phyloP scores from a whole-genome alignment of 306 rosid species.

The Prinsepia uniflora region DNA sequence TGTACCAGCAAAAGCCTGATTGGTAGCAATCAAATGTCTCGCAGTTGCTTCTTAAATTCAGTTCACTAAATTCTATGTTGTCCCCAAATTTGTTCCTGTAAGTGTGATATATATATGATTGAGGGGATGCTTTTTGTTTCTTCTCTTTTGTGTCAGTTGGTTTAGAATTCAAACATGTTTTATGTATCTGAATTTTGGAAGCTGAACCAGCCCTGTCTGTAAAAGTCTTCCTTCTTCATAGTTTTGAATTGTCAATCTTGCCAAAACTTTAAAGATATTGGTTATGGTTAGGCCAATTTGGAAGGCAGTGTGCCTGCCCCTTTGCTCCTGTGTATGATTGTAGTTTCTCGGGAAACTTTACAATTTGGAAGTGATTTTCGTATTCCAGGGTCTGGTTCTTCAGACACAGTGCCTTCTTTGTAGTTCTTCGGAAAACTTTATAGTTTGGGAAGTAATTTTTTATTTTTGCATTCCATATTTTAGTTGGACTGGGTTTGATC shows the following conservation, averaged over 20 bases:
- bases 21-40: neutral
- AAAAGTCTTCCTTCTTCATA: neutral
- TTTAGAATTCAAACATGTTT: constrained; percentile 25
- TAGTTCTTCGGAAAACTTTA: too few species aligned
- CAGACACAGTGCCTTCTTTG: too few species aligned
- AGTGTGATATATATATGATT: constrained; percentile 18
- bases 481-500: too few species aligned
- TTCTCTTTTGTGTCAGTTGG: constrained; percentile 5
- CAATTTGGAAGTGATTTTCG: too few species aligned
- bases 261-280: neutral
- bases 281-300: too few species aligned
- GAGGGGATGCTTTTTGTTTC: constrained; percentile 10
- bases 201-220: constrained; percentile 17
- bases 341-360: too few species aligned
- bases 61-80: constrained; percentile 14
- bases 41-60: constrained; percentile 2
- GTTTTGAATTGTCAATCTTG: neutral
- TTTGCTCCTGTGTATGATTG: too few species aligned
- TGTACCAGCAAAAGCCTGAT: constrained; percentile 47
- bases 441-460: neutral
- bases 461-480: too few species aligned
- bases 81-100: constrained; percentile 16
- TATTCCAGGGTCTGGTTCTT: neutral
- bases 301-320: too few species aligned
- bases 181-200: constrained; percentile 30